phyloP scores from a whole-genome alignment of 768 basidiomycete genomes.

The Naganishia vishniacii region DNA sequence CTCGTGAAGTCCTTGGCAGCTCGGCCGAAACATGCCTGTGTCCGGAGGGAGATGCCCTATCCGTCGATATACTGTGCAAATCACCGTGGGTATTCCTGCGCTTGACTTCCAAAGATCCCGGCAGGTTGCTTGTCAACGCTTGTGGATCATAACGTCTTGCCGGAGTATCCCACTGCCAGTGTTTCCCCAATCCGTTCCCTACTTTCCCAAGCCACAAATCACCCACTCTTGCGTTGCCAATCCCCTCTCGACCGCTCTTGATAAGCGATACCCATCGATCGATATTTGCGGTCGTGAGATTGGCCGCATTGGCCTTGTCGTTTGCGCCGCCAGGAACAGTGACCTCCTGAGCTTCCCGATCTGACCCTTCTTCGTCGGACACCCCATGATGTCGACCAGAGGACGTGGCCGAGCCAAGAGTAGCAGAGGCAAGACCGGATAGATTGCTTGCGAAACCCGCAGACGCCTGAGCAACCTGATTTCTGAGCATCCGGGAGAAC shows the following conservation, averaged over 20 bases:
- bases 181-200: constrained; percentile 4
- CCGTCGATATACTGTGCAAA: neutral
- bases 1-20: neutral
- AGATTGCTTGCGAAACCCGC: constrained; percentile 24
- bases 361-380: constrained; percentile 23
- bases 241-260: constrained; percentile 15
- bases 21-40: constrained; percentile 9
- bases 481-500: constrained; percentile 14
- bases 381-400: constrained; percentile 11
- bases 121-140: neutral
- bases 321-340: neutral
- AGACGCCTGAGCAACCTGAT: constrained; percentile 20
- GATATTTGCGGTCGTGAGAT: constrained; percentile 15
- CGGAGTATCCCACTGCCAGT: constrained; percentile 9
- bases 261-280: constrained; percentile 18
- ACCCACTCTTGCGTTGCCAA: constrained; percentile 18
- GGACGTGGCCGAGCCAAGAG: constrained; percentile 10
- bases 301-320: constrained; percentile 4
- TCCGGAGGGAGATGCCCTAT: neutral
- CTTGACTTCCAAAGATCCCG: neutral
- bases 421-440: constrained; percentile 13
- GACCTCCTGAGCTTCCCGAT: constrained; percentile 16
- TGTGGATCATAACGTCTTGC: no score
- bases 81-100: neutral
- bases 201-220: constrained; percentile 21